These are phyloP conservation scores for Picochlorum sp. DNA, from an alignment of 139 green algal genomes.

Conservation along the genomic window DNA sequence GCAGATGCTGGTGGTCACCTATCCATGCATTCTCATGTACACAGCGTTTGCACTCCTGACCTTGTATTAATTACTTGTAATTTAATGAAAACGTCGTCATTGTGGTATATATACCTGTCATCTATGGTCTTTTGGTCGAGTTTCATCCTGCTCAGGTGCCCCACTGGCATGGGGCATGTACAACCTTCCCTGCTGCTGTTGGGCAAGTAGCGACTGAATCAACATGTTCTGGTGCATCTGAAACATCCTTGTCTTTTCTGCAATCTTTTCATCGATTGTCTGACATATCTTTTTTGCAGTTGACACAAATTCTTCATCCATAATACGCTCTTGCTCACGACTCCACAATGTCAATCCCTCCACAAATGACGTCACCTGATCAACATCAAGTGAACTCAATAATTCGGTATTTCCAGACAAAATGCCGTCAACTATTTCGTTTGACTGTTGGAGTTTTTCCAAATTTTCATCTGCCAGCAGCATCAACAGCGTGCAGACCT, in stretches of 20 bases:
- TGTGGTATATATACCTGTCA: not conserved
- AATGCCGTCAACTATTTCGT: constrained; percentile 8
- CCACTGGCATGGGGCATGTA: not conserved
- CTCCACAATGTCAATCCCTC: too few species aligned
- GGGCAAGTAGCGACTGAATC: constrained; percentile 1
- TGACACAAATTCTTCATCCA: too few species aligned
- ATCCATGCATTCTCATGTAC: constrained; percentile 79
- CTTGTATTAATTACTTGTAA: constrained; percentile 50
- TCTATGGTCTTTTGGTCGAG: not conserved
- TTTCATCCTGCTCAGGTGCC: too few species aligned
- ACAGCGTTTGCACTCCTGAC: constrained; percentile 71
- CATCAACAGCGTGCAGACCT: constrained; percentile 29
- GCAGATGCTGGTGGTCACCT: constrained; percentile 51
- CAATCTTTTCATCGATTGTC: too few species aligned
- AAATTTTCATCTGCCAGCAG: constrained; percentile 23
- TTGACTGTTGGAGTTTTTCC: constrained; percentile 9
- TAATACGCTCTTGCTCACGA: too few species aligned
- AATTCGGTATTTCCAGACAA: constrained; percentile 4
- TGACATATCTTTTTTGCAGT: too few species aligned
- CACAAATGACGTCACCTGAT: not conserved
- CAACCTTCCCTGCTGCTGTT: not conserved
- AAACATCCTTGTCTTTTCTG: too few species aligned
- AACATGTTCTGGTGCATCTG: constrained; percentile 15
- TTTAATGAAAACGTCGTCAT: not conserved
- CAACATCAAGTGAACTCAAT: not conserved